phyloP scores from a whole-genome alignment of 2,329 filamentous ascomycete species.

The Dothistroma septosporum region DNA sequence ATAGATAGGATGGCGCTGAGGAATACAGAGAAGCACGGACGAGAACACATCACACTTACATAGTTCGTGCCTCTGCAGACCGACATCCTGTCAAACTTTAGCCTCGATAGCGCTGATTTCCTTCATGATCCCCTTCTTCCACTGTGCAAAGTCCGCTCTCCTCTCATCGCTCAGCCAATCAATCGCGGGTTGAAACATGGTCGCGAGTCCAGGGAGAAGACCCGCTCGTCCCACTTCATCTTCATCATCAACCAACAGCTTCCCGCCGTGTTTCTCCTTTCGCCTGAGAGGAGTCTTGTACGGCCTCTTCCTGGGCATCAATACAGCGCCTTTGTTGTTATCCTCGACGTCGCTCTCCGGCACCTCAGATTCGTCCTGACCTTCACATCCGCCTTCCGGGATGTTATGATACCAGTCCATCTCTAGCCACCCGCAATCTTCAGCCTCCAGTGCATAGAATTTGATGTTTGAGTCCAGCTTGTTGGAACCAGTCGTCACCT shows the following conservation, averaged over 20 bases:
- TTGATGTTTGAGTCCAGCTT: slow-evolving; percentile 12
- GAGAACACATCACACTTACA: too few relatives aligned
- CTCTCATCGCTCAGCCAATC: slow-evolving; percentile 66
- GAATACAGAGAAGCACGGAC: too few relatives aligned
- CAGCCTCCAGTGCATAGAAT: slow-evolving; percentile 23
- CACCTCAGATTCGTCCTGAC: slow-evolving; percentile 34
- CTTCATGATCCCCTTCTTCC: slow-evolving; percentile 59
- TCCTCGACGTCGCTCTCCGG: slow-evolving; percentile 12
- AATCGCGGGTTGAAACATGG: slow-evolving; percentile 72
- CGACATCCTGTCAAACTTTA: background rate
- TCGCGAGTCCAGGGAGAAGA: slow-evolving; percentile 48
- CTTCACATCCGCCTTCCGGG: slow-evolving; percentile 40
- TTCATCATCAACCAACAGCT: slow-evolving; percentile 12
- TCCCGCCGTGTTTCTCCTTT: slow-evolving; percentile 33
- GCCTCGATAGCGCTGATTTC: slow-evolving; percentile 43
- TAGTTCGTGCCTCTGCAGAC: too few relatives aligned
- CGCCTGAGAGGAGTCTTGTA: slow-evolving; percentile 35
- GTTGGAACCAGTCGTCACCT: slow-evolving; percentile 4
- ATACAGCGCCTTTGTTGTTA: slow-evolving; percentile 7
- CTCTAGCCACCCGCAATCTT: slow-evolving; percentile 23
- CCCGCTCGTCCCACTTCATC: slow-evolving; percentile 29
- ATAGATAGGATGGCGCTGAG: background rate
- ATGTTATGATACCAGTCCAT: slow-evolving; percentile 27
- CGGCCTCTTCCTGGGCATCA: slow-evolving; percentile 17
- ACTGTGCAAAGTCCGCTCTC: slow-evolving; percentile 57